These are phyloP conservation scores for Clonostachys byssicola DNA, from an alignment of 2,329 filamentous ascomycete genomes.

Conservation along the genomic window DNA sequence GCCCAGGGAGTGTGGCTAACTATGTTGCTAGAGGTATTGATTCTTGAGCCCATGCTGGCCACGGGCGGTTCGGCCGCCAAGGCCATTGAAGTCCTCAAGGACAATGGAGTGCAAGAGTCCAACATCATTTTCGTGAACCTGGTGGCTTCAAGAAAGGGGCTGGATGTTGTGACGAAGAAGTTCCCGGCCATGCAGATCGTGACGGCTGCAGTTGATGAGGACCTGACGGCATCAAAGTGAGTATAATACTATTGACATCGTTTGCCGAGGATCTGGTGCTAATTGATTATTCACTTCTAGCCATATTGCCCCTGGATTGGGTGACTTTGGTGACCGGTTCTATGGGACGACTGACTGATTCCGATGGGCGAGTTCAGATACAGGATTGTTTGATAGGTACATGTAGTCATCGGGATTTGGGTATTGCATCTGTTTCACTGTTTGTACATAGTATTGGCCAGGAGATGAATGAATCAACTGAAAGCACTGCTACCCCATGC, in stretches of 20 bases:
- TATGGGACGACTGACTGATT: conserved; percentile 5
- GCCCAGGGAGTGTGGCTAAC: too few species aligned
- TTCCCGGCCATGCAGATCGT: conserved; percentile 15
- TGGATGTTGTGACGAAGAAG: conserved; percentile 8
- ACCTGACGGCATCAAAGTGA: conserved; percentile 9
- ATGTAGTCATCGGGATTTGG: too few species aligned
- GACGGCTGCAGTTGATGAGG: conserved; percentile 10
- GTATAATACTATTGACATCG: neutral
- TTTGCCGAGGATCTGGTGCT: too few species aligned
- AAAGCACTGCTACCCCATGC: too few species aligned
- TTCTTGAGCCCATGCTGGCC: neutral
- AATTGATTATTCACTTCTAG: conserved; percentile 6
- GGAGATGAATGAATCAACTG: too few species aligned
- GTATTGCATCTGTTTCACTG: too few species aligned
- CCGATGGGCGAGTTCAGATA: neutral
- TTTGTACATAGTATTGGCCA: too few species aligned
- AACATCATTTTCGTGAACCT: conserved; percentile 21
- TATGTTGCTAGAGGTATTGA: too few species aligned
- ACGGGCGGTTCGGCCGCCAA: neutral
- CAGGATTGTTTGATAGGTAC: too few species aligned
- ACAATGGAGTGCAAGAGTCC: conserved; percentile 10
- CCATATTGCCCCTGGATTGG: conserved; percentile 25
- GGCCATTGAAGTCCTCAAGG: conserved; percentile 9
- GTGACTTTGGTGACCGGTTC: conserved; percentile 28
- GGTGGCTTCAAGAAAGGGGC: conserved; percentile 14